phyloP scores from a whole-genome alignment of 257 asterid species.

The Orobanche coerulescens region DNA sequence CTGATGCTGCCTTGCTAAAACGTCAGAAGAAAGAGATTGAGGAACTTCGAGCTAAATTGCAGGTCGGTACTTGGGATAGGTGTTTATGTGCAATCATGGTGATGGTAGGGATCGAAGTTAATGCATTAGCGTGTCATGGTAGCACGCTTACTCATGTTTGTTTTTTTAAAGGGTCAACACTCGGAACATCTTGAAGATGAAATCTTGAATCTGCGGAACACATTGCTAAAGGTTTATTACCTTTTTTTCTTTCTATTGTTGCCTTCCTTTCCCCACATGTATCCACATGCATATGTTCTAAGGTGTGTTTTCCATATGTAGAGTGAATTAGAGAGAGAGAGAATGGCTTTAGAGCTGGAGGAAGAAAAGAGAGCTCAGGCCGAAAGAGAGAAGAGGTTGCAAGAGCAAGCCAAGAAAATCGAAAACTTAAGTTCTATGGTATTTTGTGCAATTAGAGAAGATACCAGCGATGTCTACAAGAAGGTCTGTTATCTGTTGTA shows the following conservation, averaged over 20 bases:
- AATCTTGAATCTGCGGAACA: slow-evolving; percentile 75
- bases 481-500: slow-evolving; percentile 41
- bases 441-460: slow-evolving; percentile 65
- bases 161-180: slow-evolving; percentile 54
- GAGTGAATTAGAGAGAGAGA: slow-evolving; percentile 96
- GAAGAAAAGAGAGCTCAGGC: slow-evolving; percentile 97
- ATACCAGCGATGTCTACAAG: slow-evolving; percentile 42
- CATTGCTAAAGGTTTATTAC: slow-evolving; percentile 67
- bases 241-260: slow-evolving; percentile 8
- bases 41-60: slow-evolving; percentile 84
- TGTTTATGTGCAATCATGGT: slow-evolving; percentile 7
- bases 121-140: slow-evolving; percentile 17
- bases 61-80: slow-evolving; percentile 37
- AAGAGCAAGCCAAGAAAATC: slow-evolving; percentile 87
- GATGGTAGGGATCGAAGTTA: slow-evolving; percentile 15
- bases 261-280: slow-evolving; percentile 16
- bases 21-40: slow-evolving; percentile 97
- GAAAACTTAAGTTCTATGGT: slow-evolving; percentile 92
- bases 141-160: slow-evolving; percentile 26
- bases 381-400: slow-evolving; percentile 76
- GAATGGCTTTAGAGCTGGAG: slow-evolving; percentile 90
- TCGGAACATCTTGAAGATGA: slow-evolving; percentile 88
- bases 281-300: background rate
- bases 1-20: slow-evolving; percentile 95
- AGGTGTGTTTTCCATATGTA: slow-evolving; percentile 23